Conservation (phyloP, 495 filamentous ascomycete species). For the Pseudotulostoma volvatum region DNA sequence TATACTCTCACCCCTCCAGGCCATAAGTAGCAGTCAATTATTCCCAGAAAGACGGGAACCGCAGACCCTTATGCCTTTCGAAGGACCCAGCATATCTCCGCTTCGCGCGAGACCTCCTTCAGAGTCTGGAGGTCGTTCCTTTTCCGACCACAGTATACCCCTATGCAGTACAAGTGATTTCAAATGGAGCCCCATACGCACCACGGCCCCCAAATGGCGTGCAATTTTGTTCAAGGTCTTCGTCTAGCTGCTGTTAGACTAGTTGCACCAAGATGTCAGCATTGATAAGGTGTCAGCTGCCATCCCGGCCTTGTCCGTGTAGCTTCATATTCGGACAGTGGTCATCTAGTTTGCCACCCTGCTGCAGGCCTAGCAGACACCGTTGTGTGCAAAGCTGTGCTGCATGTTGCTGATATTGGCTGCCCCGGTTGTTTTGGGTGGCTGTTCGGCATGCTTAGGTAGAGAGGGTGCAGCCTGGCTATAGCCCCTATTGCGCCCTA, state of each 20-base stretch:
- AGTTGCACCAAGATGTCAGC: constrained; percentile 4
- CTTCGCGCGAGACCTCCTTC: constrained; percentile 24
- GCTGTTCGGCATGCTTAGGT: too few relatives aligned
- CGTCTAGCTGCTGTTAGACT: constrained; percentile 14
- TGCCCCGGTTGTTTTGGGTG: too few relatives aligned
- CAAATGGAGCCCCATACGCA: constrained; percentile 21
- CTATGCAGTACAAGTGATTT: constrained; percentile 20
- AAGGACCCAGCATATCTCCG: constrained; percentile 27
- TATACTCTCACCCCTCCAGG: too few relatives aligned
- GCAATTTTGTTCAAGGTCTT: constrained; percentile 14
- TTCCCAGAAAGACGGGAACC: too few relatives aligned
- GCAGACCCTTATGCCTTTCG: too few relatives aligned
- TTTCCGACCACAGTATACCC: constrained; percentile 33
- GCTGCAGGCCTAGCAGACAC: constrained; percentile 29
- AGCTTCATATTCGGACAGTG: constrained; percentile 20
- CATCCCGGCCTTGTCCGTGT: constrained; percentile 14
- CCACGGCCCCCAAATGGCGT: constrained; percentile 12
- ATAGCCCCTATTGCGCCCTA: constrained; percentile 11
- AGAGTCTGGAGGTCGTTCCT: constrained; percentile 20
- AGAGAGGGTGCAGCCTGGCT: too few relatives aligned
- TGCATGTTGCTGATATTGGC: background rate
- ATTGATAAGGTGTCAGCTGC: constrained; percentile 13
- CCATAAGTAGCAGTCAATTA: too few relatives aligned
- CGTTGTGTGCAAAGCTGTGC: constrained; percentile 24
- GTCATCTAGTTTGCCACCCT: constrained; percentile 1